Base-by-base conservation (phyloP, 148 eudicot species). In the Rhododendron ferrugineum region DNA sequence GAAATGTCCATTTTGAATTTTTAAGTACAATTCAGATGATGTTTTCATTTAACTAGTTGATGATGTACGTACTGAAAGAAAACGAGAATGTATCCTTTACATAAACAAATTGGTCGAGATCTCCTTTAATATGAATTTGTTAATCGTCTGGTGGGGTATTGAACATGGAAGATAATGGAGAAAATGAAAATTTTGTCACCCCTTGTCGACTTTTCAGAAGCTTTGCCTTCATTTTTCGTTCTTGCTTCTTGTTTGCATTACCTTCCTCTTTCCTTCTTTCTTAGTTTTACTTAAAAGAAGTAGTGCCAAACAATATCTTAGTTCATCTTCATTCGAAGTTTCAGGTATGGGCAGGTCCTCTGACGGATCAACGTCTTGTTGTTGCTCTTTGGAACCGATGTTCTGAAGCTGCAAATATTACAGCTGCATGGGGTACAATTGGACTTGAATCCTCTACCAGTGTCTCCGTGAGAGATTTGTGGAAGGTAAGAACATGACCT, bases 261-360 rank as follows among this genome's bases (percentile, higher is more conserved):
- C n/a, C 37, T 54, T 16, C 54, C 46, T 54, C 37, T 14, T 79
- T 7, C n/a, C 50, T 40, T 6, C 11, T 22, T 20, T 76, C 79
- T 40, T 76, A 5, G n/a, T 6, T 28, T 32, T 73, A n/a, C 50
- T 13, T 7, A 37, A 4, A 72, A 49, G 30, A 60, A 37, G 54
- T 16, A 44, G 78, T 22, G 11, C 50, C 44, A 78, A 60, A 79
- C 54, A 62, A 70, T n/a, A 26, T 42, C 73, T 47, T 80, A 37
- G 28, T 80, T 47, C 44, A 34, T 72, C n/a, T 32, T 11, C 44
- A 58, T 50, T 34, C 62, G 54, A 1, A 47, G 73, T 88, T 70
- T 47, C 89, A 96, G 99, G 94, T 97, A 44, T 97, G 99, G 99
- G 94, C 96, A 15, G 99, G 98, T 68, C 99, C 99, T 68, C 87